These are phyloP conservation scores for Tephrocybe sp. DNA, from an alignment of 768 basidiomycete genomes.

Conservation along the genomic window DNA sequence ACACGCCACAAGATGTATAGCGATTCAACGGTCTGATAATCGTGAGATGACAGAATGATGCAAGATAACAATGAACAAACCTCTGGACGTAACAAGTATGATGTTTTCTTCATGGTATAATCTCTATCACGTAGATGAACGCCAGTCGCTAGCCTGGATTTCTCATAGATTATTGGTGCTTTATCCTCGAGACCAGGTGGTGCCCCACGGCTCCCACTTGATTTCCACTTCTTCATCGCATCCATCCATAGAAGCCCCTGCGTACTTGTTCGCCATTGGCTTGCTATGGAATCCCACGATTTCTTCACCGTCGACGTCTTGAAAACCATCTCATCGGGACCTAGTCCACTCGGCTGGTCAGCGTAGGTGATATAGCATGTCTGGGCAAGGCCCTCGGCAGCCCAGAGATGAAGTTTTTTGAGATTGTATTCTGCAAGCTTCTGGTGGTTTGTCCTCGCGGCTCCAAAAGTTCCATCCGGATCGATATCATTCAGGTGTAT, in stretches of 20 bases:
- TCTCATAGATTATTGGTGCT: conserved; percentile 34
- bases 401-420: conserved; percentile 70
- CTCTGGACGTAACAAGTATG: conserved; percentile 70
- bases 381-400: conserved; percentile 70
- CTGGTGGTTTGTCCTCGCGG: conserved; percentile 32
- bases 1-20: conserved; percentile 69
- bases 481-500: conserved; percentile 44
- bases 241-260: conserved; percentile 43
- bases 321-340: conserved; percentile 58
- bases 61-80: conserved; percentile 33
- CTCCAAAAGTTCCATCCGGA: conserved; percentile 32
- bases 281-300: conserved; percentile 16
- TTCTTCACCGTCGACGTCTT: conserved; percentile 22
- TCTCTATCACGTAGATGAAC: conserved; percentile 41
- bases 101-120: conserved; percentile 43
- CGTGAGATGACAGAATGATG: conserved; percentile 1
- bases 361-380: conserved; percentile 71
- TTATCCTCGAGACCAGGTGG: conserved; percentile 54
- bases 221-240: conserved; percentile 46
- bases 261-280: conserved; percentile 18
- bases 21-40: conserved; percentile 65
- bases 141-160: conserved; percentile 16
- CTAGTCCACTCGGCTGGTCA: conserved; percentile 66
- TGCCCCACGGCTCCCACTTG: conserved; percentile 38
- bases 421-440: conserved; percentile 46